Evolutionary conservation across 495 filamentous ascomycete species (phyloP), one percentile per base, ranked within the genome.

Genomic region (Trichoderma reesei): DNA sequence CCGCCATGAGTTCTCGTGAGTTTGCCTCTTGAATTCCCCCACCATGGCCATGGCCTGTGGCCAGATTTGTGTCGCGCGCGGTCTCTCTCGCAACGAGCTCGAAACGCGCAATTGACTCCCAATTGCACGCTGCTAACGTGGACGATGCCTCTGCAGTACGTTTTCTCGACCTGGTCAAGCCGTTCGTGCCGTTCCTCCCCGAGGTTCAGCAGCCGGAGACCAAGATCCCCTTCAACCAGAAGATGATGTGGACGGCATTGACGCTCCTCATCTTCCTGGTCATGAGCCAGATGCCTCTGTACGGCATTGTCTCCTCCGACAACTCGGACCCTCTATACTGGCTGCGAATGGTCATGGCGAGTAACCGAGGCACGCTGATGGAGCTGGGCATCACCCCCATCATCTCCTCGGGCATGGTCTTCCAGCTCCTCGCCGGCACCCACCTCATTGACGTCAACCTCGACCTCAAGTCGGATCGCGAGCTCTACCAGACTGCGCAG

Each of bases 391-490:
- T 97, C 72, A 95, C 92, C 38, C 95, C 95, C 63, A 98, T 99
- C 76, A 97, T 99, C 79, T 96, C 94, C 65, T 98, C 95, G 39
- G 95, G 95, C 79, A 99, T 98, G 95, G 91, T 99, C 70, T 99
- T 99, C 85, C 94, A 98, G 85, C 91, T 98, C 72, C 91, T 98
- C 66, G 93, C 93, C 72, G 95, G 95, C 77, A 99, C 95, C 80
- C 95, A 99, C 83, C 86, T 98, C 79, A 98, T 99, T 79, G 95
- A 98, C 78, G 92, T 98, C 82, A 96, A 97, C 84, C 88, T 96
- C 64, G 94, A 99, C 82, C 87, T 99, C 75, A 98, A 99, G 82
- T 91, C 91, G 75, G 95, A 99, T 77, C 92, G 95, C 79, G 95
- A 99, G 80, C 86, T 98, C 64, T 98, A 98, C 85, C 95, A 99